Percentiles rank a stretch among this genome's conserved stretches.
phyloP scores from a whole-genome alignment of 129 eudicot genomes.

The Ambrosia trifida region DNA sequence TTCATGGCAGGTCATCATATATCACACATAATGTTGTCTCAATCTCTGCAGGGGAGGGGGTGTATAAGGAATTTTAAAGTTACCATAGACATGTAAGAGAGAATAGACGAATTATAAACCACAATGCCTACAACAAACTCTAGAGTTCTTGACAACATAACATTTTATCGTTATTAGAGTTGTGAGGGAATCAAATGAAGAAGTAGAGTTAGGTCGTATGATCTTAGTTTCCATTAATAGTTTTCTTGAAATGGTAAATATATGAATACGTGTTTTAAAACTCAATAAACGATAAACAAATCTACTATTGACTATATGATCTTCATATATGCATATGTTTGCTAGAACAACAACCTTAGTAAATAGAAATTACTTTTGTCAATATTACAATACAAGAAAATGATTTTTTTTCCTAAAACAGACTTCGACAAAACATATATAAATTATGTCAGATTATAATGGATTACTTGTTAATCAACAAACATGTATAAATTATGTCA shows the following conservation, averaged over 20 bases:
- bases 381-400: too few species aligned
- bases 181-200: too few species aligned
- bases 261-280: background rate
- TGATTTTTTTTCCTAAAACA: too few species aligned
- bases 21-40: background rate
- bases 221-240: background rate
- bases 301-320: too few species aligned
- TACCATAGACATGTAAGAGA: background rate
- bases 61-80: background rate
- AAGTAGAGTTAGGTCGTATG: too few species aligned
- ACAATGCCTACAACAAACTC: background rate
- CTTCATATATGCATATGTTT: too few species aligned
- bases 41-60: background rate
- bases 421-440: too few species aligned
- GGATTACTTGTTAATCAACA: too few species aligned
- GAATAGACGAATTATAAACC: background rate
- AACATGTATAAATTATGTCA: too few species aligned
- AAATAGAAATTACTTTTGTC: too few species aligned
- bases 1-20: background rate
- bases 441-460: too few species aligned
- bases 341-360: too few species aligned
- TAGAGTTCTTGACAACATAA: background rate
- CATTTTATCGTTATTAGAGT: background rate
- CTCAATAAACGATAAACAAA: background rate
- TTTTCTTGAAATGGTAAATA: background rate